A percentile compares a stretch with the other conserved stretches of the same genome.
Evolutionary conservation across 495 filamentous ascomycete species (phyloP).

Genomic region (Podospora pseudocomata): DNA sequence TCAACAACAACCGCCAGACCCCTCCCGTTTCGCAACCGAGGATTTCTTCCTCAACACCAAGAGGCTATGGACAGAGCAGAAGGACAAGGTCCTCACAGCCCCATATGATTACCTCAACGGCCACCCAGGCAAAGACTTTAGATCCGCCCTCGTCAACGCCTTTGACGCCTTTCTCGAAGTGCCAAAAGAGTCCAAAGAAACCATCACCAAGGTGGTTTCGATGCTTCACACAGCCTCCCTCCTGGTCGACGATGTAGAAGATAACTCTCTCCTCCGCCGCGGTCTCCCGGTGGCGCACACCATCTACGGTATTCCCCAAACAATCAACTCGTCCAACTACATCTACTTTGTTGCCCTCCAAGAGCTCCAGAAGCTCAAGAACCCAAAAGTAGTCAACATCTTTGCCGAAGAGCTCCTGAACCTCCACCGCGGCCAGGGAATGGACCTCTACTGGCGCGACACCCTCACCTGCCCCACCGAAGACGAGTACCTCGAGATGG

Average conservation of each 20-base stretch:
- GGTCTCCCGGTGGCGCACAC: slow-evolving; percentile 88
- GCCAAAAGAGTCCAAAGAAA: slow-evolving; percentile 66
- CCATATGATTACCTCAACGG: slow-evolving; percentile 85
- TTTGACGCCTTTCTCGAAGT: slow-evolving; percentile 91
- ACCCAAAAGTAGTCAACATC: slow-evolving; percentile 66
- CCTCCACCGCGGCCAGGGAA: slow-evolving; percentile 91
- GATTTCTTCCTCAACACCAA: slow-evolving; percentile 40
- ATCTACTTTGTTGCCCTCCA: slow-evolving; percentile 89
- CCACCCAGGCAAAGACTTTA: slow-evolving; percentile 89
- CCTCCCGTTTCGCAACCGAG: slow-evolving; percentile 44
- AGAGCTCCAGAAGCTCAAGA: slow-evolving; percentile 72
- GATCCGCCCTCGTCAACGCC: slow-evolving; percentile 76
- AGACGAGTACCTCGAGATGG: slow-evolving; percentile 98
- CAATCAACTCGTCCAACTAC: slow-evolving; percentile 97
- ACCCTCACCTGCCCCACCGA: slow-evolving; percentile 89
- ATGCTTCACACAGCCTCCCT: slow-evolving; percentile 95
- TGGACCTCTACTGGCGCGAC: slow-evolving; percentile 98
- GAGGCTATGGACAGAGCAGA: slow-evolving; percentile 61
- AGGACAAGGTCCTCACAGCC: slow-evolving; percentile 74
- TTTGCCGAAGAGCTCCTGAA: slow-evolving; percentile 89
- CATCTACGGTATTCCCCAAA: slow-evolving; percentile 94
- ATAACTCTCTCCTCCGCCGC: slow-evolving; percentile 76
- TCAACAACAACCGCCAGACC: slow-evolving; percentile 38
- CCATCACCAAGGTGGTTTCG: slow-evolving; percentile 82
- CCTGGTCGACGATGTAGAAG: slow-evolving; percentile 90